Conservation (phyloP, 1,284 basidiomycete genomes). For the Ustilago curta region DNA sequence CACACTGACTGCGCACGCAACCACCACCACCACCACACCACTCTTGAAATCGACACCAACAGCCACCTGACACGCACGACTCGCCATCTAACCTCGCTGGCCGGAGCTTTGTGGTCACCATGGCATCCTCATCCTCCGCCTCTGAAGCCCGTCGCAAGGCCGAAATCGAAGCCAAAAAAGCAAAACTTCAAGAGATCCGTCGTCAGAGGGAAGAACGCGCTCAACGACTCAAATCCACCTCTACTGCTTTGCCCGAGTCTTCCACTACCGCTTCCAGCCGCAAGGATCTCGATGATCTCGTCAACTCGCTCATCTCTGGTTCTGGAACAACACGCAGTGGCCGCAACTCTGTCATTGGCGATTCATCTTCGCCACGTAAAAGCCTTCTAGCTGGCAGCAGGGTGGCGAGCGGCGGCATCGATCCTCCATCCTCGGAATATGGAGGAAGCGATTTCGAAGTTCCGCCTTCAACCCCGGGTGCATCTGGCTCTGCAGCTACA, state of each 20-base stretch:
- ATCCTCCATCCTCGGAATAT: slow-evolving; percentile 42
- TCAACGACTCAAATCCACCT: slow-evolving; percentile 37
- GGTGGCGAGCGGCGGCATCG: slow-evolving; percentile 12
- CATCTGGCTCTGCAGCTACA: background rate
- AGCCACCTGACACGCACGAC: background rate
- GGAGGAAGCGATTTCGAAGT: slow-evolving; percentile 44
- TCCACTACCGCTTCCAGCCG: slow-evolving; percentile 28
- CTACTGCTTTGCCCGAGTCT: slow-evolving; percentile 14
- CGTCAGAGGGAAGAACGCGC: slow-evolving; percentile 78
- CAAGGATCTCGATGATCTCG: slow-evolving; percentile 64
- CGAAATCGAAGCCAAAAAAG: slow-evolving; percentile 91
- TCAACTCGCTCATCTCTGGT: slow-evolving; percentile 56
- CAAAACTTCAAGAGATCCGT: slow-evolving; percentile 85
- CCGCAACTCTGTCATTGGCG: slow-evolving; percentile 18
- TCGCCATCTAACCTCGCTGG: background rate
- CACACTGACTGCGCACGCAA: no score
- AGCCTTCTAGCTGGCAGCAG: slow-evolving; percentile 14
- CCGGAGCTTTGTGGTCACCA: slow-evolving; percentile 1
- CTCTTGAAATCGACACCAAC: background rate
- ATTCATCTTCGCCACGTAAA: slow-evolving; percentile 32
- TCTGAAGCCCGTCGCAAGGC: slow-evolving; percentile 73
- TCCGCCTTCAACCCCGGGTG: slow-evolving; percentile 29
- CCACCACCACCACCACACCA: background rate
- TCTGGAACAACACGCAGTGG: slow-evolving; percentile 17
- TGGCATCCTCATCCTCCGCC: slow-evolving; percentile 32